Base-by-base conservation (phyloP, 148 eudicot genomes). In the Hydrangea macrophylla region DNA sequence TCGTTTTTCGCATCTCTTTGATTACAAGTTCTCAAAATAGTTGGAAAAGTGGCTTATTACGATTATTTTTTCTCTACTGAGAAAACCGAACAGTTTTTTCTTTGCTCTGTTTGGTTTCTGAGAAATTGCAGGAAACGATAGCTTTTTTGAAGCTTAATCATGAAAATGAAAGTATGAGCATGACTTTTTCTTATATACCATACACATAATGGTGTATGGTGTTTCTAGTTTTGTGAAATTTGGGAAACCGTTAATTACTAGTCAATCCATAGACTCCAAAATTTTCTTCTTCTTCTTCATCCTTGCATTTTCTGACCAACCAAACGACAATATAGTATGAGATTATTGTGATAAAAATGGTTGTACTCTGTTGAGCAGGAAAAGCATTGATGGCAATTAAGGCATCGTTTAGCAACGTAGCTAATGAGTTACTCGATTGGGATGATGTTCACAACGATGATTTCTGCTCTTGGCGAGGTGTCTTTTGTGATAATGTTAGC, bases 381-480 rank as follows among this genome's bases (percentile, higher is more conserved):
- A 81, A 78, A 66, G 80, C 89, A 20, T 75, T 87, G 64, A 75
- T 87, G 92, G 64, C 81, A 9, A 75, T 87, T 6, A 87, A 87
- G 48, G 80, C 84, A 15, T 79, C 89, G 24, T 83, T 88, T 48
- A 75, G 87, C 63, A 77, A 88, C 24, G 81, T 72, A 24, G 89
- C 76, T 2, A 88, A 88, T 75, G 77, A 73, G 69, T 71, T 88
- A n/a, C 71, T 81, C 27, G 90, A 88, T 45, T 88, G 92, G 92
- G 86, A 85, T 71, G 83, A 75, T 63, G 86, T 40, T 35, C 79
- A 68, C 55, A 81, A 81, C 64, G 70, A 65, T 18, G 92, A 85
- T 44, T 85, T 64, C 36, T 88, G 92, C 59, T 85, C 90, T 0
- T 88, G 90, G 92, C 58, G 87, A 12, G 92, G 90, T 5, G 83